Evolutionary conservation across 108 stramenopile species (phyloP), one percentile per base, ranked within the genome.

Genomic region (Chaetoceros muelleri): DNA sequence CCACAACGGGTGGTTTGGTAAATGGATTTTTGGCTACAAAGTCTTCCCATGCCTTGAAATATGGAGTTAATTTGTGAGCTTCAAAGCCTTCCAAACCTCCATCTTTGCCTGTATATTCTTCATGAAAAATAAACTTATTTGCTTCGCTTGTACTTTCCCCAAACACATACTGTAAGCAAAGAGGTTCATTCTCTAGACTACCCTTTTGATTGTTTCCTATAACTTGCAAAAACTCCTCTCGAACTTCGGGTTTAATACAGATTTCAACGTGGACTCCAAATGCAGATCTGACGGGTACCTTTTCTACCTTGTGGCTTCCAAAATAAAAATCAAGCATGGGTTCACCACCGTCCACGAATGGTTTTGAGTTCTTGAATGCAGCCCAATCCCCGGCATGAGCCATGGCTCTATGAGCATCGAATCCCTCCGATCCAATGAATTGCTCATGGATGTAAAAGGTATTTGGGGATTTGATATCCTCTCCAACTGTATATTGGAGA

Each of bases 11-110:
- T 25, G 61, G 48, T 18, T 67, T 59, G 3, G 30, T 49, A 56
- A 75, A 75, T 5, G 69, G 69, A 54, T 71, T 54, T 3, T 60
- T 71, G 0, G 61, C 66, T 1, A 61, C 78, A 55, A 79, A 79
- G 17, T 57, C 58, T 57, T 79, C 78, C 78, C 78, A 79, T 29
- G 46, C 66, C 26, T 44, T 52, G 65, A 80, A 80, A 30, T 75
- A 72, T 16, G 71, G 64, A 24, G 74, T 49, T 8, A 49, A 30
- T 8, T 52, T 52, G 60, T 80, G 79, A 2, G 63, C 72, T 44
- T 73, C 68, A 66, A 80, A 75, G 10, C 79, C 79, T 57, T 65
- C 72, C 25, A 69, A 65, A 13, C 75, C 75, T 44, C 52, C 57
- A 46, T 66, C 44, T 17, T 60, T 31, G 2, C 73, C 76, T 23